phyloP scores from a whole-genome alignment of 2,329 filamentous ascomycete genomes.

The Trichoderma gracile region DNA sequence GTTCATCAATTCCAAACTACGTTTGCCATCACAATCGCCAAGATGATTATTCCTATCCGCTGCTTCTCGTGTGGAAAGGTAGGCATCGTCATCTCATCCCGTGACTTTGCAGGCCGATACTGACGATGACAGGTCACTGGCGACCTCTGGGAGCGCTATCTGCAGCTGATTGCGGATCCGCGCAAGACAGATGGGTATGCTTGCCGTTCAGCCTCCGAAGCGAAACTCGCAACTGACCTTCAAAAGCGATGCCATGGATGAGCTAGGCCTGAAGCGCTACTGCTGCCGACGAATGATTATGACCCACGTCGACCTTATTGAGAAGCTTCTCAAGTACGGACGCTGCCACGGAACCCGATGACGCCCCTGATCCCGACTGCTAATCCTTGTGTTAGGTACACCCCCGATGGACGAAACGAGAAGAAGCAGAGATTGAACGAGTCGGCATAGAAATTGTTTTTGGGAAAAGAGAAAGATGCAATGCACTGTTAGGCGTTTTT shows the following conservation, averaged over 20 bases:
- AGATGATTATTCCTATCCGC: constrained; percentile 97
- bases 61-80: constrained; percentile 99
- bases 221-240: background rate
- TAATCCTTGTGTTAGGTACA: constrained; percentile 49
- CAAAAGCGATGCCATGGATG: constrained; percentile 90
- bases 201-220: background rate
- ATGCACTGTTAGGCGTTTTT: constrained; percentile 40
- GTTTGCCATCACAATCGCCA: constrained; percentile 38
- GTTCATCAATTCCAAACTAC: constrained; percentile 14
- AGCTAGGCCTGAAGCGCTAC: constrained; percentile 90
- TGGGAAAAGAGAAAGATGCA: constrained; percentile 26
- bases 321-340: constrained; percentile 91
- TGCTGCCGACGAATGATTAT: constrained; percentile 99
- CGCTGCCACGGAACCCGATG: background rate
- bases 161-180: constrained; percentile 77
- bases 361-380: constrained; percentile 19
- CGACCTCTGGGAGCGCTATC: constrained; percentile 95
- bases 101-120: constrained; percentile 18
- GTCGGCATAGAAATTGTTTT: constrained; percentile 33
- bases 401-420: constrained; percentile 62
- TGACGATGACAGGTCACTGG: constrained; percentile 74
- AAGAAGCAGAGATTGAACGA: constrained; percentile 54
- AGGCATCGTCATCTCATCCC: constrained; percentile 31
- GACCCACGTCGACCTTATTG: constrained; percentile 98
- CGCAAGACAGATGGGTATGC: constrained; percentile 70